These are phyloP conservation scores for Boletellus ananiceps DNA, from an alignment of 768 basidiomycete genomes.

Conservation along the genomic window DNA sequence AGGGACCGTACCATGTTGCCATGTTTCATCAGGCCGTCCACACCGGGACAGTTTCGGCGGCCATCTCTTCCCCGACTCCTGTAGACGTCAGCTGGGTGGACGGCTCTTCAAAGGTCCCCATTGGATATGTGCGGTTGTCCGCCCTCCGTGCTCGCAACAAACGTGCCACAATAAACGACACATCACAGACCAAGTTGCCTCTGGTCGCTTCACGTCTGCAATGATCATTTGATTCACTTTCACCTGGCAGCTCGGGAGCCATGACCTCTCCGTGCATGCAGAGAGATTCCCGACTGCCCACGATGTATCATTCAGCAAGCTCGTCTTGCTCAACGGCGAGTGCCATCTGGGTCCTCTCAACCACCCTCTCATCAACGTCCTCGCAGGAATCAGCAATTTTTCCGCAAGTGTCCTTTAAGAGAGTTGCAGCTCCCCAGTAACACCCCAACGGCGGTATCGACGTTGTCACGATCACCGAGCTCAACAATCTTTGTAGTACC, in stretches of 20 bases:
- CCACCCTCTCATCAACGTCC: neutral
- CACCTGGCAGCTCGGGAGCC: slow-evolving; percentile 59
- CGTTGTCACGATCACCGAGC: slow-evolving; percentile 51
- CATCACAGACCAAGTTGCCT: slow-evolving; percentile 52
- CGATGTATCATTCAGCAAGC: slow-evolving; percentile 61
- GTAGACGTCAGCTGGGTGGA: slow-evolving; percentile 58
- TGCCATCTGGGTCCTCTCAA: neutral
- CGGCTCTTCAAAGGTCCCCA: slow-evolving; percentile 39
- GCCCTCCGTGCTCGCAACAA: slow-evolving; percentile 47
- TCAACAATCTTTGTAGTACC: slow-evolving; percentile 54
- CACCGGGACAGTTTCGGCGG: slow-evolving; percentile 60
- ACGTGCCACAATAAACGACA: slow-evolving; percentile 59
- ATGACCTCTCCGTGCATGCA: slow-evolving; percentile 59
- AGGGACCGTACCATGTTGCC: too few relatives aligned
- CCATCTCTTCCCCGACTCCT: slow-evolving; percentile 55
- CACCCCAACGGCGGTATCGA: slow-evolving; percentile 62
- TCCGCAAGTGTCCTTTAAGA: slow-evolving; percentile 48
- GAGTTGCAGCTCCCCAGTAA: slow-evolving; percentile 66
- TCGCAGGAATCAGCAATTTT: slow-evolving; percentile 58
- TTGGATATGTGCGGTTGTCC: slow-evolving; percentile 54
- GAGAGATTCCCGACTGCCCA: slow-evolving; percentile 63
- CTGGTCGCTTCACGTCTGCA: slow-evolving; percentile 54
- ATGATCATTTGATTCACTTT: slow-evolving; percentile 53
- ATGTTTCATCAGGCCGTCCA: slow-evolving; percentile 51
- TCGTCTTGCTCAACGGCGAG: slow-evolving; percentile 51